Evolutionary conservation across 2,329 filamentous ascomycete genomes (phyloP), one percentile per base, ranked within the genome.

Genomic region (Beauveria brongniartii): DNA sequence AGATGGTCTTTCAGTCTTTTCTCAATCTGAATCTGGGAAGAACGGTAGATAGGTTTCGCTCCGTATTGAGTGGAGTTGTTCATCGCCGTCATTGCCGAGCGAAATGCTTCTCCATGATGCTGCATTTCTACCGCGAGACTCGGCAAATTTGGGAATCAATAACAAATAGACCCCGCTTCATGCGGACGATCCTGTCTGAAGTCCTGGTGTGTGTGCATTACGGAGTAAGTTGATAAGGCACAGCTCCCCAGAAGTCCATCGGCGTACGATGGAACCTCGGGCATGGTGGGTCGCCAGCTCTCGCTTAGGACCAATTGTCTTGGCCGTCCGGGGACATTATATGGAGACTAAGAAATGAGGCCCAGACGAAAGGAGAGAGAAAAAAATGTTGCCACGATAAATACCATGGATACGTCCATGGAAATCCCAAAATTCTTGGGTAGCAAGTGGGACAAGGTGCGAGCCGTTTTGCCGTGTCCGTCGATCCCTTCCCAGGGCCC

Each of bases 161-260:
- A 46, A 16, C 2, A 56, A 20, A 30, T 7, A 53, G 8, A 37
- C 46, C 34, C 55, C 44, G 55, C 55, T 41, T 50, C n/a, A 28
- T 40, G 34, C 18, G 34, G 55, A n/a, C 55, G 55, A 57, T 57
- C 44, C 34, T 57, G 43, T 48, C 55, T 16, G 43, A 57, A 41
- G 22, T 50, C 8, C 22, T 18, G 53, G 20, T 34, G 53, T 16
- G 22, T 41, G 28, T 43, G 46, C 46, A 57, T 24, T 52, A 26
- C 12, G 34, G 10, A 26, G n/a, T 22, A 20, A 6, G 12, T 22
- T 40, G 20, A 16, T 26, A 37, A 26, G 28, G 55, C 55, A 57
- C 55, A 46, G 55, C 26, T 47, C 44, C 34, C 30, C 28, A 20
- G 10, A 57, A n/a, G 20, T 37, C 18, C 44, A 50, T 50, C 22